These are phyloP conservation scores for Murraya paniculata DNA, from an alignment of 345 rosid genomes.

Conservation along the genomic window DNA sequence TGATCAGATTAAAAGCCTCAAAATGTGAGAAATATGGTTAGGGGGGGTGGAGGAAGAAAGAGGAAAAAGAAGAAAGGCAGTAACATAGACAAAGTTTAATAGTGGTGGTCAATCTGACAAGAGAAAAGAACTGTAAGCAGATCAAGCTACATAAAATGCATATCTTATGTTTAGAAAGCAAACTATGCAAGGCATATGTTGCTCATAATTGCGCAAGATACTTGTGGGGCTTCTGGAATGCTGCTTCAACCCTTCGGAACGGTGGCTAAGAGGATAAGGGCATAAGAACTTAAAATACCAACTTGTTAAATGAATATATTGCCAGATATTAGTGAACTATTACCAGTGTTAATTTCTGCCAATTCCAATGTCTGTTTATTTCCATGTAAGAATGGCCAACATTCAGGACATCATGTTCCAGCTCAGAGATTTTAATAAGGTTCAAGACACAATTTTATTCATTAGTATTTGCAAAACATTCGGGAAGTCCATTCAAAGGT, in stretches of 20 bases:
- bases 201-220: background rate
- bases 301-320: background rate
- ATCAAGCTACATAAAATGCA: background rate
- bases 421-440: background rate
- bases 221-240: background rate
- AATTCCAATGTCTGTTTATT: background rate
- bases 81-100: background rate
- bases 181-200: background rate
- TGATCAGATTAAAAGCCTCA: background rate
- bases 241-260: background rate
- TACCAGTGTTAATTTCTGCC: background rate
- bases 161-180: background rate
- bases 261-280: background rate
- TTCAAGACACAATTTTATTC: background rate
- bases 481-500: background rate
- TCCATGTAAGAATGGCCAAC: background rate
- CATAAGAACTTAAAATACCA: background rate
- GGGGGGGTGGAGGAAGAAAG: too few species aligned
- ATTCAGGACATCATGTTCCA: background rate
- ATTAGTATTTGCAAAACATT: background rate
- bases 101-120: background rate
- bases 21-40: background rate
- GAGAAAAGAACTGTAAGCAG: background rate
- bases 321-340: background rate
- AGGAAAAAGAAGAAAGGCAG: background rate